These are phyloP conservation scores for Suhomyces atakaporum DNA, from an alignment of 1,139 yeast species.

Conservation along the genomic window DNA sequence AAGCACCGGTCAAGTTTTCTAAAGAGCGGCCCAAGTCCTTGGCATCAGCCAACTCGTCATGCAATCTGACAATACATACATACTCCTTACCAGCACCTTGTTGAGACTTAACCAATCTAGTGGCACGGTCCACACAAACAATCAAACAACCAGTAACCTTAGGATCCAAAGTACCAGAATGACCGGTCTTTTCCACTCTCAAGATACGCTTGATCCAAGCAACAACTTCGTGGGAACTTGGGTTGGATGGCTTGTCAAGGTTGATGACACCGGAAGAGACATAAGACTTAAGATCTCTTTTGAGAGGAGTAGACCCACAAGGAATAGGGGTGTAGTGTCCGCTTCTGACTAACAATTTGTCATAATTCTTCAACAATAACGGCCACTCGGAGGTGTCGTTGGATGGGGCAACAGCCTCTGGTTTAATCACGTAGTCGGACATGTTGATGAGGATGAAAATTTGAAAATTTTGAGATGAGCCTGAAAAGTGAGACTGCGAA, in stretches of 20 bases:
- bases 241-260: constrained; percentile 96
- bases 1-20: constrained; percentile 96
- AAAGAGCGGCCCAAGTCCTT: constrained; percentile 85
- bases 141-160: constrained; percentile 97
- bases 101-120: constrained; percentile 96
- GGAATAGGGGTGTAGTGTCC: constrained; percentile 98
- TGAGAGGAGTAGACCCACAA: constrained; percentile 90
- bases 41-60: constrained; percentile 87
- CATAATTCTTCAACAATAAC: constrained; percentile 86
- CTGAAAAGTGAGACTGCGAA: neutral
- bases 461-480: constrained; percentile 10
- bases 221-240: constrained; percentile 97
- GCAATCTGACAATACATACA: constrained; percentile 95
- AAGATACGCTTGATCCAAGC: constrained; percentile 98
- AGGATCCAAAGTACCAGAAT: constrained; percentile 98
- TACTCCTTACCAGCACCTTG: constrained; percentile 99
- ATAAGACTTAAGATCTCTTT: constrained; percentile 89
- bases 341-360: constrained; percentile 89
- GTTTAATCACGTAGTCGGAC: constrained; percentile 81
- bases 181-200: constrained; percentile 97
- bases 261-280: constrained; percentile 94
- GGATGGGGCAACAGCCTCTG: constrained; percentile 77
- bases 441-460: constrained; percentile 26
- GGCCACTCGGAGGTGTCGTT: constrained; percentile 96
- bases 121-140: constrained; percentile 97